These are phyloP conservation scores for Lactarius hengduanensis DNA, from an alignment of 768 basidiomycete genomes.

Conservation along the genomic window DNA sequence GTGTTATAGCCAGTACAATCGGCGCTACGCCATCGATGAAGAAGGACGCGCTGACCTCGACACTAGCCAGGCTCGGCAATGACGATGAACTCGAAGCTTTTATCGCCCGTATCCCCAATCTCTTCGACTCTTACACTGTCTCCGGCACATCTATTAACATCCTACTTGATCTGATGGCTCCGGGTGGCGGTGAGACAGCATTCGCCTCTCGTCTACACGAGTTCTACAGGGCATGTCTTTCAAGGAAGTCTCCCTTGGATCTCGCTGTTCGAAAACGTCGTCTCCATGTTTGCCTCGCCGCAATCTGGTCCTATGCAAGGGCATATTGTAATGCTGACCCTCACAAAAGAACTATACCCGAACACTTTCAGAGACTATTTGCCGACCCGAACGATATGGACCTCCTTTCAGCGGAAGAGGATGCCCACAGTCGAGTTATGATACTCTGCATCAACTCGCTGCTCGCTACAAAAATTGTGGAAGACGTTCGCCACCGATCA, in stretches of 20 bases:
- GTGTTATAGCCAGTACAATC: not conserved
- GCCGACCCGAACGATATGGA: constrained; percentile 1
- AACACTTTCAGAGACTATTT: not conserved
- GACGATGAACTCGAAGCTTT: constrained; percentile 9
- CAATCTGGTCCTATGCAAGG: constrained; percentile 2
- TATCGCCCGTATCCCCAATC: not conserved
- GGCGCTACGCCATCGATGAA: not conserved
- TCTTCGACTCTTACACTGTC: not conserved
- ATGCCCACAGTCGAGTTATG: not conserved
- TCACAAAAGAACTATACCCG: not conserved
- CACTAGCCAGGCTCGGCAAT: not conserved
- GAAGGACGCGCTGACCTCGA: not conserved
- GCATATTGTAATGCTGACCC: not conserved
- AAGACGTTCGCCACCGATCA: not conserved
- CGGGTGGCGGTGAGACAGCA: not conserved
- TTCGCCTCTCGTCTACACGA: not conserved
- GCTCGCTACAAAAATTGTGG: not conserved
- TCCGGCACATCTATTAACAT: not conserved
- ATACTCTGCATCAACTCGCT: not conserved
- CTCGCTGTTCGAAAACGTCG: not conserved
- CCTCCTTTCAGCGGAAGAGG: not conserved
- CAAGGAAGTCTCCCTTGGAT: not conserved
- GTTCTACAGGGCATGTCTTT: not conserved
- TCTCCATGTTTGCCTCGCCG: not conserved
- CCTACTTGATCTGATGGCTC: constrained; percentile 6